phyloP scores from a whole-genome alignment of 192 early-diverging fungal genomes.

The Jimgerdemannia lactiflua region DNA sequence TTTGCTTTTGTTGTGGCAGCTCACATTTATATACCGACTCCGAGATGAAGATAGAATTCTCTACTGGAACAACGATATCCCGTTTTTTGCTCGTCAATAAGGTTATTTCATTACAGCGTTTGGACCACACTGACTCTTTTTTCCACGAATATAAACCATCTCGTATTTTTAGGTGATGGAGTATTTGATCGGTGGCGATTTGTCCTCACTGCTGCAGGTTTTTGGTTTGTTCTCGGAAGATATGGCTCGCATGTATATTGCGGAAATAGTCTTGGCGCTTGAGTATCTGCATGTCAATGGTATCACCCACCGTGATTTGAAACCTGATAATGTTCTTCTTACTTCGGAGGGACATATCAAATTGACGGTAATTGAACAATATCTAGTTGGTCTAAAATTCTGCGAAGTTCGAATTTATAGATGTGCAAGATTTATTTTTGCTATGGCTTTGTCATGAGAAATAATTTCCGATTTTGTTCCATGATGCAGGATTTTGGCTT shows the following conservation, averaged over 20 bases:
- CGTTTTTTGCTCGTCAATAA: too few relatives aligned
- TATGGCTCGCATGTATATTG: conserved; percentile 78
- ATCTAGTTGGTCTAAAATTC: background rate
- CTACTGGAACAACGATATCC: too few relatives aligned
- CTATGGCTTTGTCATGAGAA: too few relatives aligned
- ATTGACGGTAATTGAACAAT: conserved; percentile 44
- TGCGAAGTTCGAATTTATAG: background rate
- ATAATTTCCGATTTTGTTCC: background rate
- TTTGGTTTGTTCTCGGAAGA: conserved; percentile 17
- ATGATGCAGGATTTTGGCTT: conserved; percentile 79
- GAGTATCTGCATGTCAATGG: conserved; percentile 90
- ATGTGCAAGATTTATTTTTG: background rate
- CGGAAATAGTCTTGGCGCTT: conserved; percentile 86
- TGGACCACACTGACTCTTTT: too few relatives aligned
- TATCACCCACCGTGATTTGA: conserved; percentile 85
- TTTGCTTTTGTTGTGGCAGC: background rate
- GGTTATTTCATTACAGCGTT: too few relatives aligned
- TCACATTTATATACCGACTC: too few relatives aligned
- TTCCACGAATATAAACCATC: too few relatives aligned
- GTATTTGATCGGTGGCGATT: conserved; percentile 90
- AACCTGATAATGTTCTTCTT: conserved; percentile 84
- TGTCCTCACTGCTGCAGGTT: conserved; percentile 68
- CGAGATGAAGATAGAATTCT: too few relatives aligned
- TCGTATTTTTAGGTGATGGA: conserved; percentile 71
- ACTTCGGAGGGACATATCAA: conserved; percentile 90